Percentiles rank a stretch among this genome's conserved stretches.
Evolutionary conservation across 805 yeast genomes (phyloP).

Genomic region (Candida coleopterorum): DNA sequence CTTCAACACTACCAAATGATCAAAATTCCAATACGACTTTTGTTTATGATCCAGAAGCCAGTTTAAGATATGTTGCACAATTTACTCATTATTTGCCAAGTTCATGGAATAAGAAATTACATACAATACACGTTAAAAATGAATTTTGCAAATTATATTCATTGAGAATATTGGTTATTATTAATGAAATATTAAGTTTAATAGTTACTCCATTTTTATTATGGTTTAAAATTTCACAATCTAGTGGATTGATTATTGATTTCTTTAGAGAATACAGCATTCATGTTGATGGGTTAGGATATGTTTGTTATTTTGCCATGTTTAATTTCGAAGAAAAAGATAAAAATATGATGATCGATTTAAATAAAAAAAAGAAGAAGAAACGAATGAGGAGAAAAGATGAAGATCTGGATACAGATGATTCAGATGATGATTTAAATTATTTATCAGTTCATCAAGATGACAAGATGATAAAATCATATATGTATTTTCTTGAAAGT

Average conservation of each 20-base stretch:
- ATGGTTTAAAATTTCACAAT: constrained; percentile 74
- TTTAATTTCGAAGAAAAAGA: constrained; percentile 70
- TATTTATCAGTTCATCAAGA: constrained; percentile 42
- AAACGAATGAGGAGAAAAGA: constrained; percentile 12
- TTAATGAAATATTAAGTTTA: constrained; percentile 78
- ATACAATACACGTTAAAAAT: constrained; percentile 75
- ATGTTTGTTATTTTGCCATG: constrained; percentile 92
- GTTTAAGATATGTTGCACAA: constrained; percentile 72
- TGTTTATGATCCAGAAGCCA: constrained; percentile 91
- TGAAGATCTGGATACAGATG: constrained; percentile 13
- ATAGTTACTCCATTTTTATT: constrained; percentile 84
- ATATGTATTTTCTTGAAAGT: constrained; percentile 80
- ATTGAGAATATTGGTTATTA: constrained; percentile 61
- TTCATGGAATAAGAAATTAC: constrained; percentile 81
- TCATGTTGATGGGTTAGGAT: constrained; percentile 91
- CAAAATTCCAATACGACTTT: constrained; percentile 18
- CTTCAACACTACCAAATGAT: constrained; percentile 15
- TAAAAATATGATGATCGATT: constrained; percentile 37
- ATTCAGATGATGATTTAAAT: constrained; percentile 12
- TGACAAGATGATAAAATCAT: constrained; percentile 89
- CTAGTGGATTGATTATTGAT: constrained; percentile 75
- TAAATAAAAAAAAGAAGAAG: constrained; percentile 17
- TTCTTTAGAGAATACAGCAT: constrained; percentile 86
- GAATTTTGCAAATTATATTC: constrained; percentile 80
- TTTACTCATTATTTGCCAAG: constrained; percentile 88